A percentile compares a stretch with the other conserved stretches of the same genome.
phyloP scores from a whole-genome alignment of 78 protist species.

The Dictyostelium brefeldianum region DNA sequence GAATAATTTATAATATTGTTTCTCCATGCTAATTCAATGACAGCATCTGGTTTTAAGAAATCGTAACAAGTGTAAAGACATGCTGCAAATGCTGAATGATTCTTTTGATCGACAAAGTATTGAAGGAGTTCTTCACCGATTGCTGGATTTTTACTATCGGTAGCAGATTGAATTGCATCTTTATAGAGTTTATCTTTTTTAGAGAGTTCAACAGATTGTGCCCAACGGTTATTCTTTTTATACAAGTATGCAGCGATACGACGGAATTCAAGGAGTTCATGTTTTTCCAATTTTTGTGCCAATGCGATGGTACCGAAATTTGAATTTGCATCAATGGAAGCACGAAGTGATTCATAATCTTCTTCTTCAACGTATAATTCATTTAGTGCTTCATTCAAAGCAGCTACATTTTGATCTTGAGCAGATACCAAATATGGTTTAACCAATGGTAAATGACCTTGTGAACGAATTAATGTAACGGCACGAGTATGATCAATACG shows the following conservation, averaged over 20 bases:
- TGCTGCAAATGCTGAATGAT: conserved; percentile 96
- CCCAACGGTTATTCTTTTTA: conserved; percentile 89
- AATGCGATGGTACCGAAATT: conserved; percentile 95
- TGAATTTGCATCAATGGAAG: conserved; percentile 88
- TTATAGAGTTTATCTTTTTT: conserved; percentile 96
- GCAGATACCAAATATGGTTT: conserved; percentile 93
- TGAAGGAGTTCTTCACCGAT: conserved; percentile 95
- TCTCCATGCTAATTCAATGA: conserved; percentile 99
- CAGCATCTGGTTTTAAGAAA: conserved; percentile 95
- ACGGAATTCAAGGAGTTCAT: conserved; percentile 98
- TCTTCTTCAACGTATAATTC: conserved; percentile 97
- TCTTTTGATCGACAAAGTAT: conserved; percentile 93
- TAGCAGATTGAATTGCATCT: conserved; percentile 98
- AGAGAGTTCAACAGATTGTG: conserved; percentile 94
- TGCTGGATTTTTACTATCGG: conserved; percentile 90
- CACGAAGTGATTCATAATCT: conserved; percentile 95
- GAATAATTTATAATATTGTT: conserved; percentile 95
- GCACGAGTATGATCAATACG: conserved; percentile 95
- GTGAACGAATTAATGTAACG: conserved; percentile 81
- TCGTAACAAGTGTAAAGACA: conserved; percentile 98
- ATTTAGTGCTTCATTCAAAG: conserved; percentile 98
- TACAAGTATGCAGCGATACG: conserved; percentile 97
- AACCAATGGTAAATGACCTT: conserved; percentile 91
- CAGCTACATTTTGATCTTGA: conserved; percentile 86
- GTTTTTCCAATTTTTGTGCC: conserved; percentile 94